Percentiles rank a stretch among this genome's conserved stretches.
These are phyloP conservation scores for Oxytropis ochrocephala DNA, from an alignment of 306 rosid genomes.

Conservation along the genomic window DNA sequence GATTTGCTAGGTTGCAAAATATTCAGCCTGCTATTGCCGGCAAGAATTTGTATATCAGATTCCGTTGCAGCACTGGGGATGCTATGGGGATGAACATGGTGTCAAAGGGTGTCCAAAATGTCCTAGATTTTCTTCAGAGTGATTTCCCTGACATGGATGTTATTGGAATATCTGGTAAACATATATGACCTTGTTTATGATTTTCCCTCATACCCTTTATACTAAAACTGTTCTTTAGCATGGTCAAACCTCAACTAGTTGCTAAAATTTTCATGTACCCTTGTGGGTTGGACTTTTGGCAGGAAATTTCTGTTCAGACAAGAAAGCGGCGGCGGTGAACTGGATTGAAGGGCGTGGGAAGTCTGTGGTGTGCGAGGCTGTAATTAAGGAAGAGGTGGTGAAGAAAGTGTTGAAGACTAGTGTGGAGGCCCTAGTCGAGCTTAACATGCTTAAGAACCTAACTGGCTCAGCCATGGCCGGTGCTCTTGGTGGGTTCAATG, in stretches of 20 bases:
- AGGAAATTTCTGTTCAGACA: constrained; percentile 74
- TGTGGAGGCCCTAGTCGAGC: constrained; percentile 50
- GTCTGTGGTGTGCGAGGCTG: constrained; percentile 66
- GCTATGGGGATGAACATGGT: constrained; percentile 92
- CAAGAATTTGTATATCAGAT: constrained; percentile 57
- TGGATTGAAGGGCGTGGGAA: constrained; percentile 78
- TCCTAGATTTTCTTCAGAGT: constrained; percentile 49
- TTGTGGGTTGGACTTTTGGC: background rate
- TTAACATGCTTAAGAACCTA: constrained; percentile 67
- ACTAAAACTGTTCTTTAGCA: background rate
- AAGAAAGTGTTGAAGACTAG: constrained; percentile 62
- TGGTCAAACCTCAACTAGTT: background rate
- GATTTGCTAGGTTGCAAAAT: constrained; percentile 54
- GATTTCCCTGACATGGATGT: constrained; percentile 77
- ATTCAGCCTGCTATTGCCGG: constrained; percentile 54
- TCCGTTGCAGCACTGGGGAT: constrained; percentile 65
- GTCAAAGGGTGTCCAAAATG: constrained; percentile 71
- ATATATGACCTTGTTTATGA: background rate
- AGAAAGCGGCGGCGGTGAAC: constrained; percentile 66
- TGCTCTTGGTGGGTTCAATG: constrained; percentile 71
- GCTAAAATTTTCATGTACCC: background rate
- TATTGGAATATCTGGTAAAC: constrained; percentile 66
- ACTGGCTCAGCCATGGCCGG: constrained; percentile 67
- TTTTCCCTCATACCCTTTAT: background rate
- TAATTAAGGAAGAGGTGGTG: constrained; percentile 52